phyloP scores from a whole-genome alignment of 225 moss, liverwort and hornwort genomes.

The Lunularia cruciata region DNA sequence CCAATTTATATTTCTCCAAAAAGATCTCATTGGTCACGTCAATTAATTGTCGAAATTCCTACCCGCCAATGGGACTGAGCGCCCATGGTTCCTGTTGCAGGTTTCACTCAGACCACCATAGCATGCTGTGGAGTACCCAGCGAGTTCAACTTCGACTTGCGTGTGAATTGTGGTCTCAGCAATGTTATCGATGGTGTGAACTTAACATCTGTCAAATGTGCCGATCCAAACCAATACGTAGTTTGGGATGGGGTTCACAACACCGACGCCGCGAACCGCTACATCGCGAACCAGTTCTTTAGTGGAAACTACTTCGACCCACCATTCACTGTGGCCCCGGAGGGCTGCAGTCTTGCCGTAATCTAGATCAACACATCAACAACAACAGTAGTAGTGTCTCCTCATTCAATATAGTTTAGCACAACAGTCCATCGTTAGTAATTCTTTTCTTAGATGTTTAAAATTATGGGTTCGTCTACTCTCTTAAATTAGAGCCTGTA shows the following conservation, averaged over 20 bases:
- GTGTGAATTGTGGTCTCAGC: conserved; percentile 43
- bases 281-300: conserved; percentile 41
- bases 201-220: conserved; percentile 33
- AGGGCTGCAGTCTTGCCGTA: conserved; percentile 30
- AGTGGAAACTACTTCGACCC: conserved; percentile 40
- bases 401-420: neutral
- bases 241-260: conserved; percentile 50
- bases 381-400: neutral
- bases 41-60: too few relatives aligned
- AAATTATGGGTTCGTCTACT: neutral
- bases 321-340: conserved; percentile 30
- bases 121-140: conserved; percentile 45
- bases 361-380: conserved; percentile 7
- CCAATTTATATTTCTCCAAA: too few relatives aligned
- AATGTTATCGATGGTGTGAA: conserved; percentile 37
- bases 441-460: conserved; percentile 14
- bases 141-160: conserved; percentile 34
- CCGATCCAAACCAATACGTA: conserved; percentile 30
- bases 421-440: neutral
- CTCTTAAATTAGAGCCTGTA: conserved; percentile 14
- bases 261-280: conserved; percentile 41
- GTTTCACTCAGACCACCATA: conserved; percentile 30
- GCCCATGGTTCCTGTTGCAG: conserved; percentile 23
- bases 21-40: too few relatives aligned
- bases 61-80: too few relatives aligned